Conservation (phyloP, 768 basidiomycete genomes). For the Suillus weaverae region DNA sequence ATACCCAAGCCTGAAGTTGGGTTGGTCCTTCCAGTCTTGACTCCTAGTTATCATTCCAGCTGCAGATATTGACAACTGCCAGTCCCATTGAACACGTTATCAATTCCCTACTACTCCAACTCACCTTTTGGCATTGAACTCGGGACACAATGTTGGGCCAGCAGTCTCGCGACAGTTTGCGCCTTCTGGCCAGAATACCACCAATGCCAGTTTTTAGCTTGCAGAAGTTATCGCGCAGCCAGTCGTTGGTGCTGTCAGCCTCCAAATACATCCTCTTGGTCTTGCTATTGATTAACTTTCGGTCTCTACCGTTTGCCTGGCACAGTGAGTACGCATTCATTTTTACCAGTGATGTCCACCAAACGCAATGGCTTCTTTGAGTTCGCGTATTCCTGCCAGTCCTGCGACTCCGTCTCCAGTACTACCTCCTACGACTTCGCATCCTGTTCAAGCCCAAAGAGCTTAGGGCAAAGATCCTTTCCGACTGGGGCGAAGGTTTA, state of each 20-base stretch:
- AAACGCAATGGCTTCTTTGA: conserved; percentile 18
- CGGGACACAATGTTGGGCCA: not conserved
- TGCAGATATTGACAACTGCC: not conserved
- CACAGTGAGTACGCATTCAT: conserved; percentile 50
- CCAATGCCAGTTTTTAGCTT: not conserved
- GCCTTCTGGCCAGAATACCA: conserved; percentile 3
- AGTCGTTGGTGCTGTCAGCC: conserved; percentile 9
- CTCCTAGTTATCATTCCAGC: not conserved
- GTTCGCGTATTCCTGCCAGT: conserved; percentile 58
- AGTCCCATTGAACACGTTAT: not conserved
- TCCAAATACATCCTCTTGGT: conserved; percentile 49
- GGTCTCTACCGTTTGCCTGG: conserved; percentile 67
- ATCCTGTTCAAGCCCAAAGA: conserved; percentile 38
- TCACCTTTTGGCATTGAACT: not conserved
- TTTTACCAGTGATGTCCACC: not conserved
- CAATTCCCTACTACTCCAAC: not conserved
- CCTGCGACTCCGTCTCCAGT: conserved; percentile 33
- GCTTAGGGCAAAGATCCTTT: conserved; percentile 34
- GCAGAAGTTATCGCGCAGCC: not conserved
- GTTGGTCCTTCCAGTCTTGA: not conserved
- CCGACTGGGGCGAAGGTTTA: conserved; percentile 47
- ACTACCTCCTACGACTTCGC: conserved; percentile 34
- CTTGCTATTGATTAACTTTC: conserved; percentile 56
- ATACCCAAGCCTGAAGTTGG: not conserved
- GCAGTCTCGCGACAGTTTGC: not conserved